phyloP scores from a whole-genome alignment of 148 eudicot species.

The Suaeda aralocaspica region DNA sequence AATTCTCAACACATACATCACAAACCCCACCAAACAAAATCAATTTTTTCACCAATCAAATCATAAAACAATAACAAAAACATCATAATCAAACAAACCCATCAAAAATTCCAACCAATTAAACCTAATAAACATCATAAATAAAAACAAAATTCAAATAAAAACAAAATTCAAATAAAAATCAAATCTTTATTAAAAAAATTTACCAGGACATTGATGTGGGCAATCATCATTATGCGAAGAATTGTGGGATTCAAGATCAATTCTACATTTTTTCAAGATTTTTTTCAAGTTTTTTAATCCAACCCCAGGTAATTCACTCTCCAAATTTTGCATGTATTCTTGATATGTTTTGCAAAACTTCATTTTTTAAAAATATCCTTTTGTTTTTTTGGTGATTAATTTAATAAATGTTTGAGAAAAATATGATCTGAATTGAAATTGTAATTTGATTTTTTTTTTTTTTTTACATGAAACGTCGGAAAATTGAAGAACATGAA shows the following conservation, averaged over 20 bases:
- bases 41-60: not conserved
- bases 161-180: not conserved
- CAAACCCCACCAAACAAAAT: no score
- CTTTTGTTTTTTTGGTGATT: no score
- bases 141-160: not conserved
- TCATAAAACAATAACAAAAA: not conserved
- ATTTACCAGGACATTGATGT: slow-evolving; percentile 37
- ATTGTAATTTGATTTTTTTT: no score
- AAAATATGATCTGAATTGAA: no score
- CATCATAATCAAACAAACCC: no score
- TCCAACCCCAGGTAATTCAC: slow-evolving; percentile 64
- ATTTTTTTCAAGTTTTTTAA: slow-evolving; percentile 87
- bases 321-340: slow-evolving; percentile 63
- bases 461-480: no score
- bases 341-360: slow-evolving; percentile 82
- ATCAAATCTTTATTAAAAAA: no score
- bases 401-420: no score
- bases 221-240: slow-evolving; percentile 24
- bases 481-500: no score
- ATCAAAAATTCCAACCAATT: no score
- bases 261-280: slow-evolving; percentile 56
- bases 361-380: slow-evolving; percentile 49
- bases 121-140: not conserved
- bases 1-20: no score
- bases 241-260: slow-evolving; percentile 30